Evolutionary conservation across 2,329 filamentous ascomycete genomes (phyloP).

Genomic region (Arthrobotrys sphaeroides): DNA sequence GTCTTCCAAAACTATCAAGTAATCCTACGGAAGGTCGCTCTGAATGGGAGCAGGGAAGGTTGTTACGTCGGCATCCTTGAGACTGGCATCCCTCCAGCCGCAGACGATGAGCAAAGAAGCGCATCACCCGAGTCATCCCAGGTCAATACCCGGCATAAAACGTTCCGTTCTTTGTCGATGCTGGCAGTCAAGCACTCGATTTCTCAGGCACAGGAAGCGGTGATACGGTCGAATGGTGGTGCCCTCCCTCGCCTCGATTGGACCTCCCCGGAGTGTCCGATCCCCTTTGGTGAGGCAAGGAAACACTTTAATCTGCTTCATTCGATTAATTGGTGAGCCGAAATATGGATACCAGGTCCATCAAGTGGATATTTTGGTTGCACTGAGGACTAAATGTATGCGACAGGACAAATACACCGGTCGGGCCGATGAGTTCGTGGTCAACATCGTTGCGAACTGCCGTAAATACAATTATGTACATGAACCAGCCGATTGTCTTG

Average conservation of each 20-base stretch:
- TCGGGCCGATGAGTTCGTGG: constrained; percentile 41
- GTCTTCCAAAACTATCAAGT: constrained; percentile 23
- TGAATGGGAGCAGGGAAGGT: constrained; percentile 15
- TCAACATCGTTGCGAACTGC: constrained; percentile 32
- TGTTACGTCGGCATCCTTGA: constrained; percentile 45
- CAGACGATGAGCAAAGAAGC: not conserved
- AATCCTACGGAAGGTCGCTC: constrained; percentile 24
- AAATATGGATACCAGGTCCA: not conserved
- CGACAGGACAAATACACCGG: constrained; percentile 15
- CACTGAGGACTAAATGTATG: not conserved
- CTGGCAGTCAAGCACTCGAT: not conserved
- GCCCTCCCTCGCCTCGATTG: constrained; percentile 39
- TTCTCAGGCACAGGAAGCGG: constrained; percentile 21
- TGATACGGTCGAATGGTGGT: constrained; percentile 40
- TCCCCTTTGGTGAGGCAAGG: constrained; percentile 42
- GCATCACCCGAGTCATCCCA: not conserved
- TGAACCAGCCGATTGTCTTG: constrained; percentile 36
- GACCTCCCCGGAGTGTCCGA: constrained; percentile 28
- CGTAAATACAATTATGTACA: constrained; percentile 48
- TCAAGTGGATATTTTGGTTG: not conserved
- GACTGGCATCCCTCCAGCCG: not conserved
- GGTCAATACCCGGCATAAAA: not conserved
- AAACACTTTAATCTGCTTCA: constrained; percentile 47
- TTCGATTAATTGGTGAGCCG: constrained; percentile 36
- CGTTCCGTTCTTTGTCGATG: constrained; percentile 9